These are phyloP conservation scores for Pterulicium gracile DNA, from an alignment of 1,284 basidiomycete genomes.

Conservation along the genomic window DNA sequence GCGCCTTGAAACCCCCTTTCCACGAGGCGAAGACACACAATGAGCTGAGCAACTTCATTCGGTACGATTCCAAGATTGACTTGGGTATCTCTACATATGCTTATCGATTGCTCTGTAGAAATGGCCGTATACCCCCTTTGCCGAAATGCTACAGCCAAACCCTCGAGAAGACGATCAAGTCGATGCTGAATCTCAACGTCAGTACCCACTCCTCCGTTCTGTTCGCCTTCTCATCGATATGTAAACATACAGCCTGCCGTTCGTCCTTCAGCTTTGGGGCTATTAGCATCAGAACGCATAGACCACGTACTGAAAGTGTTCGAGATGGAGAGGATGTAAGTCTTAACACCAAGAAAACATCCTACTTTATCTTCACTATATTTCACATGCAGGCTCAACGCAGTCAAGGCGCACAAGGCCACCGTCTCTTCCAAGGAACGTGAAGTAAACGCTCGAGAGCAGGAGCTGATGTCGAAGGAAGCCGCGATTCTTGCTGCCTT, in stretches of 20 bases:
- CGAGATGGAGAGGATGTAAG: slow-evolving; percentile 75
- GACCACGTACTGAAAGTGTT: slow-evolving; percentile 61
- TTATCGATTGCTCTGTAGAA: slow-evolving; percentile 27
- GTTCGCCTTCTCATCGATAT: slow-evolving; percentile 3
- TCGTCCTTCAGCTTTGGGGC: slow-evolving; percentile 70
- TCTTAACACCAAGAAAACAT: too few relatives aligned
- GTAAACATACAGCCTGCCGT: slow-evolving; percentile 52
- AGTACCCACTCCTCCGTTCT: slow-evolving; percentile 16
- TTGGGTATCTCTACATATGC: neutral
- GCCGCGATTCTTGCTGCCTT: slow-evolving; percentile 31
- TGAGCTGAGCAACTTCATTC: slow-evolving; percentile 74
- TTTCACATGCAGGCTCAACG: slow-evolving; percentile 42
- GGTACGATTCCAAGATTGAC: slow-evolving; percentile 31
- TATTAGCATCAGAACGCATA: slow-evolving; percentile 69
- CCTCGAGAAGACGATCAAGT: slow-evolving; percentile 65
- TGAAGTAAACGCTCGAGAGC: slow-evolving; percentile 47
- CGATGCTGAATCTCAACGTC: slow-evolving; percentile 82
- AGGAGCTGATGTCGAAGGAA: slow-evolving; percentile 56
- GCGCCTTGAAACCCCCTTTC: slow-evolving; percentile 84
- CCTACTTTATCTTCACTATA: too few relatives aligned
- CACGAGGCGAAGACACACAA: slow-evolving; percentile 84
- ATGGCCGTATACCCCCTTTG: slow-evolving; percentile 78
- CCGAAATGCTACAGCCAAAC: slow-evolving; percentile 74
- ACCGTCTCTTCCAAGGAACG: slow-evolving; percentile 35
- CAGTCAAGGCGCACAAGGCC: slow-evolving; percentile 52